Conservation (phyloP, 345 rosid species). For the Erodium maritimum region DNA sequence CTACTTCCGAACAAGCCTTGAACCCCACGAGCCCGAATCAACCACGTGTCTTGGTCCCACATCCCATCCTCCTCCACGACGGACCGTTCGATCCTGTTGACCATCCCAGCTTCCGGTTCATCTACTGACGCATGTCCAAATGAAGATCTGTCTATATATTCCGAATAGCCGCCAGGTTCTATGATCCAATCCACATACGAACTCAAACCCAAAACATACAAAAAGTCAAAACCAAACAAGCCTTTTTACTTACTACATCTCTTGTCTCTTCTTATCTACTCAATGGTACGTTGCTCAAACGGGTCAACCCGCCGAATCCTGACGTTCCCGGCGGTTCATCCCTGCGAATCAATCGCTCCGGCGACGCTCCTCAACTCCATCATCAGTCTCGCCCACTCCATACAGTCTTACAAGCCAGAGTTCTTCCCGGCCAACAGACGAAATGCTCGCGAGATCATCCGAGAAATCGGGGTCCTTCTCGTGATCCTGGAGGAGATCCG, state of each 20-base stretch:
- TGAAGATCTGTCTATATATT: not conserved
- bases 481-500: slow-evolving; percentile 40
- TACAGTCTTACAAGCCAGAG: slow-evolving; percentile 29
- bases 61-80: not conserved
- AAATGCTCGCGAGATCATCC: slow-evolving; percentile 36
- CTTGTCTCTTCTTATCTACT: slow-evolving; percentile 6
- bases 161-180: not conserved
- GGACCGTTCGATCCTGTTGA: not conserved
- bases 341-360: slow-evolving; percentile 34
- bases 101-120: too few relatives aligned
- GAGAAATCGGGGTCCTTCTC: slow-evolving; percentile 34
- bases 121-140: not conserved
- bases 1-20: not conserved
- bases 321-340: slow-evolving; percentile 49
- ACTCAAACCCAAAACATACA: slow-evolving; percentile 7
- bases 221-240: slow-evolving; percentile 6
- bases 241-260: not conserved
- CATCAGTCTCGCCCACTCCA: slow-evolving; percentile 24
- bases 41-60: slow-evolving; percentile 3
- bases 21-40: not conserved
- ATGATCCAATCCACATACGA: slow-evolving; percentile 4
- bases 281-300: slow-evolving; percentile 26
- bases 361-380: slow-evolving; percentile 43
- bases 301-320: slow-evolving; percentile 50
- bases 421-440: slow-evolving; percentile 33